These are phyloP conservation scores for Arthroderma uncinatum DNA, from an alignment of 2,329 filamentous ascomycete species.

Conservation along the genomic window DNA sequence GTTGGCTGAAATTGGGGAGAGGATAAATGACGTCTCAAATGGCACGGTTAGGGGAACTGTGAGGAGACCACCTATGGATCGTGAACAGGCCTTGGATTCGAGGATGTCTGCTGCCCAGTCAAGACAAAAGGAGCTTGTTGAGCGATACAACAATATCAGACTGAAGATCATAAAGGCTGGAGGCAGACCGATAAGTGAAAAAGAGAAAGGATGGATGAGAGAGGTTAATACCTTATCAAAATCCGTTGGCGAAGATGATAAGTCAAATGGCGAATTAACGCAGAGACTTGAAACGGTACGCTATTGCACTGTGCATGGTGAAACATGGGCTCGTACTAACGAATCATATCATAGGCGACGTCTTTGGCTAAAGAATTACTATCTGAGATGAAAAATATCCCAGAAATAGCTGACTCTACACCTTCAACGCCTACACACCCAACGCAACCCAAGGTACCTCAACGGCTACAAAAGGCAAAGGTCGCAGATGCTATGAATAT, in stretches of 20 bases:
- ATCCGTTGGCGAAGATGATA: slow-evolving; percentile 24
- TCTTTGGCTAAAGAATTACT: slow-evolving; percentile 29
- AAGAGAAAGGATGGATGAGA: slow-evolving; percentile 35
- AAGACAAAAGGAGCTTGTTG: slow-evolving; percentile 30
- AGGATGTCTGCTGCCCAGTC: slow-evolving; percentile 32
- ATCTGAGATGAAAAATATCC: slow-evolving; percentile 24
- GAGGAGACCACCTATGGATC: slow-evolving; percentile 23
- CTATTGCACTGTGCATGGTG: not conserved
- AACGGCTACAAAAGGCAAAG: slow-evolving; percentile 36
- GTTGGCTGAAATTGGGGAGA: slow-evolving; percentile 35
- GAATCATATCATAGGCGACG: slow-evolving; percentile 24
- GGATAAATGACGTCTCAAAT: slow-evolving; percentile 34
- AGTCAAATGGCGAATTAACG: slow-evolving; percentile 10
- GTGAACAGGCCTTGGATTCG: slow-evolving; percentile 28
- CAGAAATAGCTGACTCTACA: slow-evolving; percentile 22
- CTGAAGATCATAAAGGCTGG: slow-evolving; percentile 34
- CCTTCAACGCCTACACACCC: slow-evolving; percentile 17
- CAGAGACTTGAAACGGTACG: slow-evolving; percentile 32
- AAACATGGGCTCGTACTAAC: not conserved
- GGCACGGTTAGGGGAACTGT: slow-evolving; percentile 17
- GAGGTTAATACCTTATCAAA: slow-evolving; percentile 33
- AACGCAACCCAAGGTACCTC: slow-evolving; percentile 27
- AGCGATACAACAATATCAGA: slow-evolving; percentile 36
- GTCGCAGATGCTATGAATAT: slow-evolving; percentile 40
- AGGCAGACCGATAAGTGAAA: slow-evolving; percentile 36